phyloP scores from a whole-genome alignment of 2,329 filamentous ascomycete genomes.

The Calonectria naviculata region DNA sequence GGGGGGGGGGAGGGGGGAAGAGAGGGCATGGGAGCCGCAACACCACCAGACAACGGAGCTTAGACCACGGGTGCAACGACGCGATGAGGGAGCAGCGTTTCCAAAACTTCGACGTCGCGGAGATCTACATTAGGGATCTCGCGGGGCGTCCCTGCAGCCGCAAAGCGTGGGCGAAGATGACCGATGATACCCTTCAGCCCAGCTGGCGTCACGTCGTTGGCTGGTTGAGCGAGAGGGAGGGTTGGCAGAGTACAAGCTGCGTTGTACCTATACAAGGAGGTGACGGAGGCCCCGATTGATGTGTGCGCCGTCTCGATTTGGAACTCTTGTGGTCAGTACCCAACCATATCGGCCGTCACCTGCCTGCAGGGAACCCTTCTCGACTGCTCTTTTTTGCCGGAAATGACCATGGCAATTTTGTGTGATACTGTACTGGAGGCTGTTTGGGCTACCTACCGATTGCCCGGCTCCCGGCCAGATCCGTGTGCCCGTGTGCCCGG shows the following conservation, averaged over 20 bases:
- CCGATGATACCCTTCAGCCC: constrained; percentile 13
- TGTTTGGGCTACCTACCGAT: constrained; percentile 4
- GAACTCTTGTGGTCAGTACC: background rate
- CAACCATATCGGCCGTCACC: too few species aligned
- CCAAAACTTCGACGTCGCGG: background rate
- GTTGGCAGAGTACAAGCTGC: background rate
- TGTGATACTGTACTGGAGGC: background rate
- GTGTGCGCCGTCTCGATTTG: background rate
- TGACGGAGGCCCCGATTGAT: background rate
- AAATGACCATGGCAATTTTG: background rate
- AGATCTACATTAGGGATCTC: constrained; percentile 11
- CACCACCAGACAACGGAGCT: background rate
- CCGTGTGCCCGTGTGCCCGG: constrained; percentile 36
- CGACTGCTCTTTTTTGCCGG: background rate
- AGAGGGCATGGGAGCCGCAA: constrained; percentile 19
- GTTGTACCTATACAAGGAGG: background rate
- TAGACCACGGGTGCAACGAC: background rate
- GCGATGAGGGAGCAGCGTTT: background rate
- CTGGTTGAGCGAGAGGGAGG: background rate
- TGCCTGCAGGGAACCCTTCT: background rate
- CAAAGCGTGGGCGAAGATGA: background rate
- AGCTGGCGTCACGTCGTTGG: background rate
- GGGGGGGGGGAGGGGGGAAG: background rate
- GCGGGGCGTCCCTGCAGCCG: constrained; percentile 22
- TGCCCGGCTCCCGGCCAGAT: constrained; percentile 17